Base-by-base conservation (phyloP, 345 rosid species). In the Moringa oleifera region DNA sequence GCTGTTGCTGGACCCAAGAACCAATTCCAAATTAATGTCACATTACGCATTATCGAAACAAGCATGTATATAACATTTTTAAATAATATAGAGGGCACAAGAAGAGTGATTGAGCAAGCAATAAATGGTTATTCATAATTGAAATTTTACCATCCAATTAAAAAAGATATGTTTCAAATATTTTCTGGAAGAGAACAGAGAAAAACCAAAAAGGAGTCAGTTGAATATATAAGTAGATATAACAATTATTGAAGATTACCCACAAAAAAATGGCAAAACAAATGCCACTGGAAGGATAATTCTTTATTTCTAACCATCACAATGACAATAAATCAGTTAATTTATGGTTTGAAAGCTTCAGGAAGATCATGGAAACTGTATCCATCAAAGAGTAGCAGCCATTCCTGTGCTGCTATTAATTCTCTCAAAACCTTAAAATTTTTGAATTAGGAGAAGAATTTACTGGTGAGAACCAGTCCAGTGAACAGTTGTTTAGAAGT, bases 391-490 rank as follows among this genome's bases (percentile, higher is more conserved):
- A 41, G 12, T 41, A 16, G 1, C 47, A 5, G 6, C 47, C 12
- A 15, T 41, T 16, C 47, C 47, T 41, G 47, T 41, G 47, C 47
- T 9, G 12, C 17, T 16, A 41, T 41, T 11, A 41, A 11, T 41
- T 15, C 12, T 41, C 12, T 41, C 12, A 41, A 41, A 41, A 41
- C 47, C 16, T 41, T 41, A 41, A 41, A 41, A 41, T 5, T 7
- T 41, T 9, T 41, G 6, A 11, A 41, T 5, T 41, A 5, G 19
- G 19, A 55, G 33, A 46, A 25, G 20, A 73, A 82, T 96, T 88
- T 78, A 94, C 99, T 86, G 50, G 97, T 90, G 61, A 81, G 81
- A 64, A 90, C 85, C 58, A 94, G 66, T 31, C 87, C 96, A 20
- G 96, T 83, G 58, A 73, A 82, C 61, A 94, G 54, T 62, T 82